Evolutionary conservation across 163 green algal genomes (phyloP).

Genomic region (Prototheca cutis): DNA sequence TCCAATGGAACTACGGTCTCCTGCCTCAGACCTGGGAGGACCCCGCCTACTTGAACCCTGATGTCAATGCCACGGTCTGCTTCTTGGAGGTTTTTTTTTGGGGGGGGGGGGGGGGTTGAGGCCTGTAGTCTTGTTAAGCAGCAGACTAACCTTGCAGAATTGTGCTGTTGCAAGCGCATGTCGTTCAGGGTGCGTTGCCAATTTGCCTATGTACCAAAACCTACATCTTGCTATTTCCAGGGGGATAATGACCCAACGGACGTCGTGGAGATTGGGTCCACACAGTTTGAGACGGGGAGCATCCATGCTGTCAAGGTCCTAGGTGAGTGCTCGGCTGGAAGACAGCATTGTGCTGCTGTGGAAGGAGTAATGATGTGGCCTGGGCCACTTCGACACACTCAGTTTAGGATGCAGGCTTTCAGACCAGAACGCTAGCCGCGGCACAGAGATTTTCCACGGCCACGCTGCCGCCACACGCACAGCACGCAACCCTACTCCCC

Average conservation of each 20-base stretch:
- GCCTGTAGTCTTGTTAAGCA: no score
- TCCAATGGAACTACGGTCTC: constrained; percentile 99
- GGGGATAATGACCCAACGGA: constrained; percentile 99
- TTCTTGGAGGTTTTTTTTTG: no score
- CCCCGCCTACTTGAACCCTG: constrained; percentile 64
- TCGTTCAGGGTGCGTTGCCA: background rate
- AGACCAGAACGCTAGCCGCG: background rate
- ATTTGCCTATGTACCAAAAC: no score
- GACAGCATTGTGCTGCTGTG: no score
- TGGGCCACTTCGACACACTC: no score
- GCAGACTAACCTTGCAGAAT: no score
- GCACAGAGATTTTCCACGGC: no score
- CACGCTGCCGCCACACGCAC: no score
- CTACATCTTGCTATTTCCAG: constrained; percentile 33
- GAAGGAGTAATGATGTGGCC: no score
- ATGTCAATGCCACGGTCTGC: constrained; percentile 53
- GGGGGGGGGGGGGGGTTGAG: no score
- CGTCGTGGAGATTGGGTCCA: constrained; percentile 91
- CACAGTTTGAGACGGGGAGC: constrained; percentile 50
- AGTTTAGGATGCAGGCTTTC: background rate
- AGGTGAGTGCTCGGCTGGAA: no score
- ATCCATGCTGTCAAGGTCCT: constrained; percentile 71
- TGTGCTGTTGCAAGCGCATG: no score
- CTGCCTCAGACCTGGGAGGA: constrained; percentile 99
- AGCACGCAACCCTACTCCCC: background rate